Evolutionary conservation across 1,139 yeast species (phyloP).

Genomic region (Kazachstania sp.): DNA sequence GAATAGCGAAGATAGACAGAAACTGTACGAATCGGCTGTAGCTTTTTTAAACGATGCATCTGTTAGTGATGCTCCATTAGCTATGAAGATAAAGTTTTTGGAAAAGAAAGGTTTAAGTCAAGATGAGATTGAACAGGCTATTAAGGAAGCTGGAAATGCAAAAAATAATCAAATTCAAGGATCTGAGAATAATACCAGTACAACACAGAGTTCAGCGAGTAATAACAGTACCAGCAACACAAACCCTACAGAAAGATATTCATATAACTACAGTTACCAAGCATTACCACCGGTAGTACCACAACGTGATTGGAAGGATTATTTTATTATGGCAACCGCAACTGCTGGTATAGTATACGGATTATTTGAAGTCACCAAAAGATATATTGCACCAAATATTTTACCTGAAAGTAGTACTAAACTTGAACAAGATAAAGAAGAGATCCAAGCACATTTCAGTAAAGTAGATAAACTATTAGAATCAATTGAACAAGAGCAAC

Average conservation of each 20-base stretch:
- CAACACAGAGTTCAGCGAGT: background rate
- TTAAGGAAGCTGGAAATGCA: conserved; percentile 32
- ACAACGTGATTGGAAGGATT: conserved; percentile 90
- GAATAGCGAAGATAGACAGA: conserved; percentile 60
- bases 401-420: conserved; percentile 77
- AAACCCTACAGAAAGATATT: background rate
- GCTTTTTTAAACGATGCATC: conserved; percentile 71
- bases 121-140: conserved; percentile 75
- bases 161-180: background rate
- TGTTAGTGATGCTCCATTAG: conserved; percentile 66
- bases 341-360: conserved; percentile 89
- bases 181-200: background rate
- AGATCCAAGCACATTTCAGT: conserved; percentile 71
- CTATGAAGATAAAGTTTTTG: conserved; percentile 78
- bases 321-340: conserved; percentile 96
- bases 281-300: conserved; percentile 71
- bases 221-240: background rate
- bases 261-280: conserved; percentile 19
- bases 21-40: conserved; percentile 69
- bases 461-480: conserved; percentile 70
- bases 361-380: conserved; percentile 66
- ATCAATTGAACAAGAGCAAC: conserved; percentile 64
- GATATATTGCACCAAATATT: conserved; percentile 72
- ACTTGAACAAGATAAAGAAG: conserved; percentile 73
- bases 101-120: conserved; percentile 77